Evolutionary conservation across 116 monocot genomes (phyloP), one percentile per base, ranked within the genome.

Genomic region (Posidonia oceanica): DNA sequence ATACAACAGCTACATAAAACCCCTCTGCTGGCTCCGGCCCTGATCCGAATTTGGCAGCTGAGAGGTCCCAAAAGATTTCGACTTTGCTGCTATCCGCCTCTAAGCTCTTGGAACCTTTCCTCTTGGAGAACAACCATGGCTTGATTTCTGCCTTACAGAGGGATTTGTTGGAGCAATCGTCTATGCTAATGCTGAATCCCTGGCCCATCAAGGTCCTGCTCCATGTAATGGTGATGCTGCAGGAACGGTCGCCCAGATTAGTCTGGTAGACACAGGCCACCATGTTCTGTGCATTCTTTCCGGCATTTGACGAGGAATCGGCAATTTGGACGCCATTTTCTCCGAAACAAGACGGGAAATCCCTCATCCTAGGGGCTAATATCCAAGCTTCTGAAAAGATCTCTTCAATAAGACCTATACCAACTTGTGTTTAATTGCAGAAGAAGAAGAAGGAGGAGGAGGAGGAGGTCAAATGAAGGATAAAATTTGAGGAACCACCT

Each of bases 301-400:
- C 68, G 16, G 80, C 44, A 39, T 68, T 64, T 0, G 70, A 71
- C 18, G 91, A 81, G 62, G 85, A 78, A 67, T 87, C 85, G 0
- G 80, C 82, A 13, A 91, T 74, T 54, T 91, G 89, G 41, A 93
- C 86, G 1, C 88, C 93, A 53, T 74, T 88, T 65, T 93, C 89
- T 1, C 89, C 88, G 54, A 88, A 93, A 75, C 92, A 93, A 61
- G 91, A 88, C 54, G 92, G 88, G 74, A 92, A 92, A 69, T 91
- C 87, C 73, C 83, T 91, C 91, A 91, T 91, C 69, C 7, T 57
- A 6, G 7, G 0, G 39, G 39, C 37, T 5, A 58, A 39, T 38
- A 10, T 55, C 56, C 18, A 54, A n/a, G 36, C 16, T 23, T 29
- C 38, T 15, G 20, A 3, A 70, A 18, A 4, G 29, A 67, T 10